phyloP scores from a whole-genome alignment of 106 monocot species.

The Iris macrosiphon region DNA sequence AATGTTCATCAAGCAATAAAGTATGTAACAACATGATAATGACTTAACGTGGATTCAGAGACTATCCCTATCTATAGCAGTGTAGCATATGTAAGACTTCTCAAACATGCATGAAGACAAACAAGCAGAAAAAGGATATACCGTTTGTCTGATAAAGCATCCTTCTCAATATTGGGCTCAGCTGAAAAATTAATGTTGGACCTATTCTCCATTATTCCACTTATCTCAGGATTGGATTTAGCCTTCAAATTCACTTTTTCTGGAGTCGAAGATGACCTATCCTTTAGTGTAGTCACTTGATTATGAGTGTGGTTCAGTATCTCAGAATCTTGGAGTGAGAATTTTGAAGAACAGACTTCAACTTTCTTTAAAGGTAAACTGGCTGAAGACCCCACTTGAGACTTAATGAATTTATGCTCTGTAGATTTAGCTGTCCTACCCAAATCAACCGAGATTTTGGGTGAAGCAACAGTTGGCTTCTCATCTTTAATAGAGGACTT shows the following conservation, averaged over 20 bases:
- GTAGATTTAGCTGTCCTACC: slow-evolving; percentile 15
- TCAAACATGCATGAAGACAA: too few relatives aligned
- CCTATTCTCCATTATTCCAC: slow-evolving; percentile 37
- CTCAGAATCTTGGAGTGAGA: slow-evolving; percentile 18
- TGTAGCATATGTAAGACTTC: too few relatives aligned
- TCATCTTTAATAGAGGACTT: slow-evolving; percentile 17
- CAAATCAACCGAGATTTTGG: slow-evolving; percentile 9
- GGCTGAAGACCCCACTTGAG: slow-evolving; percentile 18
- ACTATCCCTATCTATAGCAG: too few relatives aligned
- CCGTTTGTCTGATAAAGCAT: slow-evolving; percentile 26
- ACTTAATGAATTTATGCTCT: slow-evolving; percentile 26
- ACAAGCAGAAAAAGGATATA: slow-evolving; percentile 18
- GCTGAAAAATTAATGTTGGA: slow-evolving; percentile 47
- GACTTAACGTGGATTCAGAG: too few relatives aligned
- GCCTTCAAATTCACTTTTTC: slow-evolving; percentile 33
- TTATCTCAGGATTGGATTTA: slow-evolving; percentile 25
- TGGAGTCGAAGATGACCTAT: slow-evolving; percentile 23
- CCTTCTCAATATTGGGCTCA: slow-evolving; percentile 40
- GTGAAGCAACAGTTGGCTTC: slow-evolving; percentile 18
- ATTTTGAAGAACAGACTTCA: slow-evolving; percentile 26
- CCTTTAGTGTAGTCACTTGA: slow-evolving; percentile 23
- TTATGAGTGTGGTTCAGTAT: slow-evolving; percentile 13
- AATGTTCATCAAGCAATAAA: too few relatives aligned
- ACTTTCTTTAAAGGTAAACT: slow-evolving; percentile 25
- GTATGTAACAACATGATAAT: too few relatives aligned